Evolutionary conservation across 805 yeast genomes (phyloP).

Genomic region (Monosporozyma unispora): DNA sequence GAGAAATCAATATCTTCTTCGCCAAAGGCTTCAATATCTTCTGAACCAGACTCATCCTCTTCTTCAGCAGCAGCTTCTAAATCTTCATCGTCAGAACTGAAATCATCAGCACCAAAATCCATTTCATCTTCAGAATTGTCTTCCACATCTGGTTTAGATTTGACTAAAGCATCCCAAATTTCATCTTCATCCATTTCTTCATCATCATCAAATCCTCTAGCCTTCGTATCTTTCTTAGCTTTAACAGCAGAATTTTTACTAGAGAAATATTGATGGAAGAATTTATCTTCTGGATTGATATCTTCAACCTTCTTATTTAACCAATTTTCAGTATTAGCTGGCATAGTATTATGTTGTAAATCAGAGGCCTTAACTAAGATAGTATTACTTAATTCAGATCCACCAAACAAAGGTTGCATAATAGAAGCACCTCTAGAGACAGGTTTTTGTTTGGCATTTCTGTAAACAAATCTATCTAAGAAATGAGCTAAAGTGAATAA

Average conservation of each 20-base stretch:
- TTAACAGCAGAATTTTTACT: constrained; percentile 40
- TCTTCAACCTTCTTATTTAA: constrained; percentile 49
- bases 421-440: constrained; percentile 78
- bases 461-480: constrained; percentile 90
- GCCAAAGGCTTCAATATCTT: constrained; percentile 21
- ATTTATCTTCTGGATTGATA: constrained; percentile 78
- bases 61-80: constrained; percentile 19
- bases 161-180: constrained; percentile 72
- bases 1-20: constrained; percentile 25
- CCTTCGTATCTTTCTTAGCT: constrained; percentile 26
- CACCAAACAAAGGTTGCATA: constrained; percentile 95
- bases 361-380: constrained; percentile 60
- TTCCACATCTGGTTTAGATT: constrained; percentile 64
- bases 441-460: constrained; percentile 75
- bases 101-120: constrained; percentile 38
- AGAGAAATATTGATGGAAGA: constrained; percentile 78
- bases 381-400: constrained; percentile 50
- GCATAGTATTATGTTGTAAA: constrained; percentile 37
- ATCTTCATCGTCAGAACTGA: constrained; percentile 23
- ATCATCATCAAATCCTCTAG: constrained; percentile 32
- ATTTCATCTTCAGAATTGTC: constrained; percentile 36
- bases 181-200: constrained; percentile 57
- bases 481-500: constrained; percentile 81
- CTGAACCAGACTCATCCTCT: constrained; percentile 25
- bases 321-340: constrained; percentile 87